Base-by-base conservation (phyloP, 2,329 filamentous ascomycete genomes). In the Claviceps paspali region DNA sequence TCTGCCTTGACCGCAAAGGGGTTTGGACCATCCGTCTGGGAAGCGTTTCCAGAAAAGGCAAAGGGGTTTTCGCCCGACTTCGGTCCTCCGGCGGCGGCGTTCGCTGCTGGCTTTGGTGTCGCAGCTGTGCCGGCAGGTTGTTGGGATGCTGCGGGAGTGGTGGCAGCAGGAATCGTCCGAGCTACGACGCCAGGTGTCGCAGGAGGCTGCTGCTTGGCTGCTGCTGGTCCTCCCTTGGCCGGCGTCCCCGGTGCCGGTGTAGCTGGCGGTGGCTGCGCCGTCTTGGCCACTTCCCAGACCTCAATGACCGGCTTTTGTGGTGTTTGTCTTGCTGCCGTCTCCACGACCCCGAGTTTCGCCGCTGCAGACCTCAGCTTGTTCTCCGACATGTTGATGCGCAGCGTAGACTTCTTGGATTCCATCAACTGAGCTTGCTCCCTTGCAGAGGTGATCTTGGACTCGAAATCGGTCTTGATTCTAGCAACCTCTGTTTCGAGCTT, bases 241-340 rank as follows among this genome's bases (percentile, higher is more conserved):
- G 43, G 43, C 10, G 41, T 45, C 5, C 29, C 40, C 5, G 44
- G 31, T 33, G 35, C 38, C 7, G 40, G 21, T 11, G 35, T 41
- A 6, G 43, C 15, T 31, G 49, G 10, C 4, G 45, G 41, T 17
- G 54, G 47, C 29, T 55, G 53, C 17, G 58, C 51, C 15, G 37
- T 65, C 58, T 88, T 87, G 0, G 81, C 86, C 38, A 82, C 63
- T 44, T 80, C 76, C 82, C 84, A 95, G 0, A 95, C 87, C 56
- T 95, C 86, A 8, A 65, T 73, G 4, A 96, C 85, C 1, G 86
- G 75, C 52, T 76, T 78, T 49, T 88, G 69, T 0, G 88, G 88
- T 1, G 87, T 95, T 33, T 93, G 81, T n/a, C 68, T 70, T 0
- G 81, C 85, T 10, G 88, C 87, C 33, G 76, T 82, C 50, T 86